phyloP scores from a whole-genome alignment of 768 basidiomycete species.

The Phallus indusiatus region DNA sequence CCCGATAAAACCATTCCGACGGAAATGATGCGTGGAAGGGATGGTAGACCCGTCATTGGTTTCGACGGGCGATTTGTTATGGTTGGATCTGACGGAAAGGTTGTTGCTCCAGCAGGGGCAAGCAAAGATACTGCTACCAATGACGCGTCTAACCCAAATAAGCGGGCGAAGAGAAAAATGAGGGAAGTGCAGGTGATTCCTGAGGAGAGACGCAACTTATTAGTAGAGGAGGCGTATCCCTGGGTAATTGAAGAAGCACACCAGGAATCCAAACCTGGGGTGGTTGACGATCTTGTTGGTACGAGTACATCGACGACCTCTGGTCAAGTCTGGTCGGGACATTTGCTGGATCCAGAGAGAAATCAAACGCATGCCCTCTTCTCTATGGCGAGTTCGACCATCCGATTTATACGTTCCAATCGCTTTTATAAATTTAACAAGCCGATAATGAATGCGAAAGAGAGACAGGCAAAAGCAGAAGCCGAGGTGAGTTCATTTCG shows the following conservation, averaged over 20 bases:
- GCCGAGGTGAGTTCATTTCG: conserved; percentile 35
- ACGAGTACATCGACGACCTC: background rate
- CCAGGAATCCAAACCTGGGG: conserved; percentile 16
- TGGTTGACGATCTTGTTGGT: background rate
- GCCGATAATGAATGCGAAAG: conserved; percentile 62
- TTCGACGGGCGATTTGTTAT: conserved; percentile 68
- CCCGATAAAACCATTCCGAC: conserved; percentile 27
- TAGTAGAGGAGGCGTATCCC: conserved; percentile 80
- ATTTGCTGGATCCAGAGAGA: conserved; percentile 69
- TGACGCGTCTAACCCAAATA: background rate
- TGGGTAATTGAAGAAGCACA: conserved; percentile 85
- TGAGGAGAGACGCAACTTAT: conserved; percentile 66
- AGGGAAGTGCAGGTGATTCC: conserved; percentile 75
- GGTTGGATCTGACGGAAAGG: conserved; percentile 63
- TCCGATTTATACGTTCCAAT: conserved; percentile 81
- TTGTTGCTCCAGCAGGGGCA: conserved; percentile 41
- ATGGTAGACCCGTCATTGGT: conserved; percentile 79
- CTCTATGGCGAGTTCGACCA: conserved; percentile 75
- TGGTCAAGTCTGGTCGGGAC: conserved; percentile 66
- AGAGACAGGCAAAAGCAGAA: conserved; percentile 58
- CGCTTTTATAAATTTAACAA: conserved; percentile 93
- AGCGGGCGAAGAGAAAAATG: conserved; percentile 52
- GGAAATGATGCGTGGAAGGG: conserved; percentile 69
- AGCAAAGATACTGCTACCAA: conserved; percentile 12
- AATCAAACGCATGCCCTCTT: conserved; percentile 71